Conservation (phyloP, 192 early-diverging fungal genomes). For the Phlyctochytrium planicorne region DNA sequence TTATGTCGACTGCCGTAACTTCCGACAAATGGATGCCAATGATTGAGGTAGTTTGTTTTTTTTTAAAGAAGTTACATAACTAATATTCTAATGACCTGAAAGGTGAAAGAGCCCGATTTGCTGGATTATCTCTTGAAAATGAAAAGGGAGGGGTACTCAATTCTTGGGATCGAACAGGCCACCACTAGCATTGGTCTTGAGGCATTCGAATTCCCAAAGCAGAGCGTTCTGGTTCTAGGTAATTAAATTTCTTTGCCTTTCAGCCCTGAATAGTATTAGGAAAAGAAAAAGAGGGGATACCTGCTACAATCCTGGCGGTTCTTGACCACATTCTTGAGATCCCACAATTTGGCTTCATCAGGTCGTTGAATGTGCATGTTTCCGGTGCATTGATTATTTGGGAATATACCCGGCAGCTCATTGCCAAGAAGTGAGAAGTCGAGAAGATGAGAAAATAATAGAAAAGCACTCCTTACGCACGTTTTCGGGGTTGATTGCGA, state of each 20-base stretch:
- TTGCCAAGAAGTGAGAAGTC: too few relatives aligned
- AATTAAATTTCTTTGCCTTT: slow-evolving; percentile 11
- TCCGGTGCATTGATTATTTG: slow-evolving; percentile 55
- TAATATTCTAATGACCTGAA: too few relatives aligned
- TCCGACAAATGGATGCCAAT: slow-evolving; percentile 65
- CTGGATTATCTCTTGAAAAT: slow-evolving; percentile 40
- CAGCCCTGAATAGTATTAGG: slow-evolving; percentile 15
- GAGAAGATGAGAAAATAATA: too few relatives aligned
- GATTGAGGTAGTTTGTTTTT: slow-evolving; percentile 32
- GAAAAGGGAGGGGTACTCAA: slow-evolving; percentile 49
- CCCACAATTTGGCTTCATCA: slow-evolving; percentile 58
- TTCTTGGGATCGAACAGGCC: slow-evolving; percentile 62
- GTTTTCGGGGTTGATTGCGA: too few relatives aligned
- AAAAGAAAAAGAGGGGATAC: slow-evolving; percentile 56
- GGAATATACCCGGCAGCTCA: slow-evolving; percentile 51
- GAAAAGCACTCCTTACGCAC: too few relatives aligned
- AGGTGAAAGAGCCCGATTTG: slow-evolving; percentile 39
- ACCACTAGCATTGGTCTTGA: slow-evolving; percentile 51
- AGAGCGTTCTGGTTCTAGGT: slow-evolving; percentile 51
- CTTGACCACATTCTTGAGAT: slow-evolving; percentile 59
- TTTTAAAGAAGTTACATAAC: background rate
- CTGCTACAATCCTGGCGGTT: slow-evolving; percentile 48
- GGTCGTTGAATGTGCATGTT: slow-evolving; percentile 63
- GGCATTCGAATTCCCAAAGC: slow-evolving; percentile 53
- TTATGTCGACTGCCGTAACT: slow-evolving; percentile 51